These are phyloP conservation scores for Hypoxylon subgilvum DNA, from an alignment of 495 filamentous ascomycete genomes.

Conservation along the genomic window DNA sequence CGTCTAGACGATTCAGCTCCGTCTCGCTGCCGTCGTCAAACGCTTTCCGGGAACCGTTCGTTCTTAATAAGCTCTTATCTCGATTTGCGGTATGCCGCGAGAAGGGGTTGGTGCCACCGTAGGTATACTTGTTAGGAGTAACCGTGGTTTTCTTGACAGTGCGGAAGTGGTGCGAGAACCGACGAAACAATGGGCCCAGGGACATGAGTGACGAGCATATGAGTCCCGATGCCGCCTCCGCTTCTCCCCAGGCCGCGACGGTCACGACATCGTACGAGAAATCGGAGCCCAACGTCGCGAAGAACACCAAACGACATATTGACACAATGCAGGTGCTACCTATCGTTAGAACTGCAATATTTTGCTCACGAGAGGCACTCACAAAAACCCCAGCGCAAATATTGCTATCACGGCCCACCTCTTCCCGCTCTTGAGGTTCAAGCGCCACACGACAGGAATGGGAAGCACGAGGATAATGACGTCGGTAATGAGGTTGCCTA, in stretches of 20 bases:
- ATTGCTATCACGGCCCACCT: conserved; percentile 49
- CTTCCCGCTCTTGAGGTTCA: conserved; percentile 49
- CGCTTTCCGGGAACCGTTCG: conserved; percentile 6
- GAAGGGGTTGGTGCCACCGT: conserved; percentile 20
- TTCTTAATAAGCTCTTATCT: conserved; percentile 25
- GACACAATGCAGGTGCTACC: conserved; percentile 34
- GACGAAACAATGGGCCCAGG: conserved; percentile 26
- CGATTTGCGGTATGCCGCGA: conserved; percentile 19
- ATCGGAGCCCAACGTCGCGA: conserved; percentile 15
- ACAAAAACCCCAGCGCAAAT: conserved; percentile 51
- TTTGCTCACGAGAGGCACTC: conserved; percentile 1
- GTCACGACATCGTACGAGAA: conserved; percentile 29
- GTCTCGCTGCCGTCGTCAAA: conserved; percentile 33
- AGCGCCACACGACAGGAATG: conserved; percentile 52
- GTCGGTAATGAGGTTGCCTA: conserved; percentile 60
- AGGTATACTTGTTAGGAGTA: conserved; percentile 11
- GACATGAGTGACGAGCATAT: conserved; percentile 33
- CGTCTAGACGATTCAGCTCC: conserved; percentile 28
- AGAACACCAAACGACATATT: conserved; percentile 36
- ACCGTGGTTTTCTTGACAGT: not conserved
- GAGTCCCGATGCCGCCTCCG: conserved; percentile 27
- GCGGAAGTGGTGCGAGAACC: conserved; percentile 15
- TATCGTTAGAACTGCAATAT: not conserved
- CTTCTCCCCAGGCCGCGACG: conserved; percentile 30
- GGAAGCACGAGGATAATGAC: conserved; percentile 58